Evolutionary conservation across 345 rosid genomes (phyloP).

Genomic region (Eucalyptus cloeziana): DNA sequence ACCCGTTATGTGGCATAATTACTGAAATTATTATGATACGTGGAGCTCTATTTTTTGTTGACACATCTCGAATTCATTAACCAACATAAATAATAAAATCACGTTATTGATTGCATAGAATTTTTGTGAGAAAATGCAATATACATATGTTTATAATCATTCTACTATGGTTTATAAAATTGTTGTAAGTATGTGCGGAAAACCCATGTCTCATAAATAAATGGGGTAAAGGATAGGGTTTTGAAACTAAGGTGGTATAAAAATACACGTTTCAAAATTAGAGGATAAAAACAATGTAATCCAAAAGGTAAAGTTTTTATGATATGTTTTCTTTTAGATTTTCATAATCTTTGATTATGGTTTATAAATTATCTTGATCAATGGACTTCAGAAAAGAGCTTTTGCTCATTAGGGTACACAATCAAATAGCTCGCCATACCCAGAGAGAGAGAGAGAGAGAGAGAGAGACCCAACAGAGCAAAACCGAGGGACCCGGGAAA

Average conservation of each 20-base stretch:
- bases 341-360: neutral
- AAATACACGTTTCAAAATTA: neutral
- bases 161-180: neutral
- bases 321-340: neutral
- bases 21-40: neutral
- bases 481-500: neutral
- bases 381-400: neutral
- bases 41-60: neutral
- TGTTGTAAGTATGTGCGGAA: neutral
- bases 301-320: neutral
- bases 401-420: neutral
- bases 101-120: neutral
- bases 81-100: fast-evolving
- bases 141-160: neutral
- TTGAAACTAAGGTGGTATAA: neutral
- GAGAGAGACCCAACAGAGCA: neutral
- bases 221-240: neutral
- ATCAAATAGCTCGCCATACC: neutral
- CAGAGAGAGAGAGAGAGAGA: neutral
- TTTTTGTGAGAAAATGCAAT: fast-evolving
- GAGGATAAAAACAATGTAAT: neutral
- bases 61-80: neutral
- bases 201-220: neutral
- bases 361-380: neutral
- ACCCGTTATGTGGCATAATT: neutral